Evolutionary conservation across 768 basidiomycete genomes (phyloP), one percentile per base, ranked within the genome.

Genomic region (Tulasnella sp.): DNA sequence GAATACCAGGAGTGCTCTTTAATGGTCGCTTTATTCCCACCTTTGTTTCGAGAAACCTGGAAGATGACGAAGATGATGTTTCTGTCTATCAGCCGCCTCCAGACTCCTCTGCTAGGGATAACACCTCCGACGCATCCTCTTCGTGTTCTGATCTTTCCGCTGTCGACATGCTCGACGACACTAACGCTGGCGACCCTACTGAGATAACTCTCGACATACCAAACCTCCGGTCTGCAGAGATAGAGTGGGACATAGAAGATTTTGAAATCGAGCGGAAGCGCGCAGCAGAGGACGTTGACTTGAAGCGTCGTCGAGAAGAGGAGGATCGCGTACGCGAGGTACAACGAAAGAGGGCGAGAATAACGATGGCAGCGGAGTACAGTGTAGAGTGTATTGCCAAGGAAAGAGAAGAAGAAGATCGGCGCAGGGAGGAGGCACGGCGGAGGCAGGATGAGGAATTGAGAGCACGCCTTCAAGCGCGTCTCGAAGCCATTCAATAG

Each of bases 361-460:
- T 74, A 35, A 48, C 42, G 23, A 3, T 74, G 29, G 73, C 15
- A 29, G 46, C 29, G 29, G 73, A 74, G 42, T 40, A 40, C 29
- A 15, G 42, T 6, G 13, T 48, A 32, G 73, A 40, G 16, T 42
- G 29, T 16, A 44, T 37, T 29, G 42, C 32, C 0, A 48, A 23
- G n/a, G 39, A 48, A 42, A 74, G 73, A 42, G 73, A 40, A 32
- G 73, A 74, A 42, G 73, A 74, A 74, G 73, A 74, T 74, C 20
- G 73, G 18, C 39, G 73, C 5, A 16, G 35, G 29, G 35, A 74
- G 42, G 73, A 37, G 40, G 73, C 39, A 16, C 39, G 73, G 26
- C 11, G 42, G 26, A 37, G 26, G 42, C 37, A 74, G 73, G 73
- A 74, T 15, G 46, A 40, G 29, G 29, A 37, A 18, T 29, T 46